phyloP scores from a whole-genome alignment of 1,139 yeast species.

The Suhomyces bolitotheri region DNA sequence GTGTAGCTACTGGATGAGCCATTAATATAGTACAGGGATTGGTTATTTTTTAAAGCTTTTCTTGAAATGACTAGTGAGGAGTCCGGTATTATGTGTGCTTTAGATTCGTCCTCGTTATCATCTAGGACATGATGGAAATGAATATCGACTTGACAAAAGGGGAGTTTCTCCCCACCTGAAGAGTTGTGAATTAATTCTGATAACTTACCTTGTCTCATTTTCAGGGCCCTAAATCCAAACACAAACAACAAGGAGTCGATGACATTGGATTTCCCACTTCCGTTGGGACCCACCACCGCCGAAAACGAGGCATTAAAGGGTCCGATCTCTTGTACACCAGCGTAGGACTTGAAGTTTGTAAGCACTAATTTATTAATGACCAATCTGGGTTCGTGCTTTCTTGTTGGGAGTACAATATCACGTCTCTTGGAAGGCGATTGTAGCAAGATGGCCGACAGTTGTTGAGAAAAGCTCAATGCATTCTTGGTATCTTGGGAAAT shows the following conservation, averaged over 20 bases:
- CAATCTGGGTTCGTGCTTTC: slow-evolving; percentile 51
- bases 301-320: slow-evolving; percentile 93
- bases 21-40: slow-evolving; percentile 78
- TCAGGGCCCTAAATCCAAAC: slow-evolving; percentile 93
- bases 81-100: slow-evolving; percentile 45
- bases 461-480: slow-evolving; percentile 31
- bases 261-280: slow-evolving; percentile 96
- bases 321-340: slow-evolving; percentile 91
- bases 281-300: slow-evolving; percentile 99
- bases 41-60: slow-evolving; percentile 72
- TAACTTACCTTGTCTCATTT: slow-evolving; percentile 94
- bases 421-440: slow-evolving; percentile 34
- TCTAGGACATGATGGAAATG: slow-evolving; percentile 81
- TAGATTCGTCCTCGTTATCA: slow-evolving; percentile 41
- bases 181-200: slow-evolving; percentile 91
- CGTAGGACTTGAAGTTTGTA: slow-evolving; percentile 91
- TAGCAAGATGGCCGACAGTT: slow-evolving; percentile 27
- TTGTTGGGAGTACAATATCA: slow-evolving; percentile 18
- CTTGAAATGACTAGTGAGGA: slow-evolving; percentile 74
- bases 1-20: slow-evolving; percentile 69
- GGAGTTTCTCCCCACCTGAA: slow-evolving; percentile 62
- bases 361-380: slow-evolving; percentile 74
- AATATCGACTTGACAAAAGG: slow-evolving; percentile 89
- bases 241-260: slow-evolving; percentile 95
- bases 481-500: slow-evolving; percentile 8